Conservation (phyloP, 441 rosid genomes). For the Bruguiera hainesii region DNA sequence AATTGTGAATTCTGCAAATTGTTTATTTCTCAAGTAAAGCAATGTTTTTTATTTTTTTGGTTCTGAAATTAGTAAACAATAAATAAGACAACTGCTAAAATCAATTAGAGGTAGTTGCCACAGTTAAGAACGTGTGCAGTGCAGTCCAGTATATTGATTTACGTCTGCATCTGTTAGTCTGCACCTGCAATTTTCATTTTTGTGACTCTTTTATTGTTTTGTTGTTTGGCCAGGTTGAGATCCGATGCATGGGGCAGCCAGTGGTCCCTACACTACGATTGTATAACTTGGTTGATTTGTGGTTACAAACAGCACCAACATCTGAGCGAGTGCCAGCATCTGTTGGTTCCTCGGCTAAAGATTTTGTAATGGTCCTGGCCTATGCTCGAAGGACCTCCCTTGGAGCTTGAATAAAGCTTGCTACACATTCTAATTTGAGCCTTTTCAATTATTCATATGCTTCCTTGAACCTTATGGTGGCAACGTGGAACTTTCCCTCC, state of each 20-base stretch:
- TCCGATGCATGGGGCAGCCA: constrained; percentile 81
- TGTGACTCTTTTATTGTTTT: neutral
- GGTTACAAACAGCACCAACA: constrained; percentile 56
- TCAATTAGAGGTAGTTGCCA: neutral
- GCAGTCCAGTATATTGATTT: neutral
- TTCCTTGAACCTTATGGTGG: constrained; percentile 8
- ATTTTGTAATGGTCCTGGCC: constrained; percentile 80
- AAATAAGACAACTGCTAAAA: neutral
- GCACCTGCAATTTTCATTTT: neutral
- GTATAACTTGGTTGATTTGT: constrained; percentile 61
- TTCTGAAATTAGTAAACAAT: neutral
- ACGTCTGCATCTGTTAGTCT: neutral
- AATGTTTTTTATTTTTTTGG: neutral
- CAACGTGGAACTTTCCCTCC: neutral
- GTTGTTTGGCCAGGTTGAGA: constrained; percentile 58
- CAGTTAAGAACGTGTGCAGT: neutral
- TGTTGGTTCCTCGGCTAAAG: constrained; percentile 80
- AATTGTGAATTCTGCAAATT: neutral
- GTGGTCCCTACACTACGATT: constrained; percentile 65
- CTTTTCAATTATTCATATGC: constrained; percentile 8
- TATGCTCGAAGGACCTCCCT: constrained; percentile 55
- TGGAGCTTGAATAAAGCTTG: constrained; percentile 17
- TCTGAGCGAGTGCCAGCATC: constrained; percentile 51
- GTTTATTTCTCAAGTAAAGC: neutral
- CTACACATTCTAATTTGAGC: constrained; percentile 8